Evolutionary conservation across 1,139 yeast genomes (phyloP).

Genomic region (Debaryomyces subglobosus): DNA sequence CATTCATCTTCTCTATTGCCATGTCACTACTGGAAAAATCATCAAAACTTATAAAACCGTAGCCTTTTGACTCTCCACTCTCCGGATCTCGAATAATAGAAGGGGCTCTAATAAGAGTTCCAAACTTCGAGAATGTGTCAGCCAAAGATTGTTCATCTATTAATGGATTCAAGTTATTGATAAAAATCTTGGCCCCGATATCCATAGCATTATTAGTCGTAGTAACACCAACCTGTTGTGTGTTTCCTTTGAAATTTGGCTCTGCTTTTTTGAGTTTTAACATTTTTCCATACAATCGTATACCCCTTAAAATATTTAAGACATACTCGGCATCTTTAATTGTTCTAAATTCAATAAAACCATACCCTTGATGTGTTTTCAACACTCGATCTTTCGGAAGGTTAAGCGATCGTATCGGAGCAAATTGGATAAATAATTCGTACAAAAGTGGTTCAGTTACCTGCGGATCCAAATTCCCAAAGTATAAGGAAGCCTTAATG

Average conservation of each 20-base stretch:
- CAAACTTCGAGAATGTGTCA: conserved; percentile 72
- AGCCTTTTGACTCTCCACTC: conserved; percentile 58
- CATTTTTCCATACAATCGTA: conserved; percentile 64
- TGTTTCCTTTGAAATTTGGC: conserved; percentile 13
- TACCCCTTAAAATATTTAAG: conserved; percentile 59
- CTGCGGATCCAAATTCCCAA: conserved; percentile 80
- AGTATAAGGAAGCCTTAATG: conserved; percentile 70
- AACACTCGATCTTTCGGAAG: conserved; percentile 80
- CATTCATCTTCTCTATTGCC: conserved; percentile 73
- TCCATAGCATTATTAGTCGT: conserved; percentile 31
- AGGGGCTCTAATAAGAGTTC: conserved; percentile 58
- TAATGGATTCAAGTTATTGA: conserved; percentile 71
- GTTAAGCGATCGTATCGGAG: conserved; percentile 71
- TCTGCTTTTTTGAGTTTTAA: conserved; percentile 62
- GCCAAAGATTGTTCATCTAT: conserved; percentile 63
- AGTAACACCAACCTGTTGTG: conserved; percentile 8
- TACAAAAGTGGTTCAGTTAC: conserved; percentile 70
- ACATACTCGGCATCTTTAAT: conserved; percentile 74
- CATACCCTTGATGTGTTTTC: conserved; percentile 81
- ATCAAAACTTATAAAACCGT: conserved; percentile 63
- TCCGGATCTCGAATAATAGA: conserved; percentile 53
- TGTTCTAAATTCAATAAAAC: conserved; percentile 74
- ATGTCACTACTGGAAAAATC: conserved; percentile 71
- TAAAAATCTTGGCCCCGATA: conserved; percentile 75
- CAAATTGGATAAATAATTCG: conserved; percentile 84